Evolutionary conservation across 441 rosid genomes (phyloP).

Genomic region (Croton laevigatus): DNA sequence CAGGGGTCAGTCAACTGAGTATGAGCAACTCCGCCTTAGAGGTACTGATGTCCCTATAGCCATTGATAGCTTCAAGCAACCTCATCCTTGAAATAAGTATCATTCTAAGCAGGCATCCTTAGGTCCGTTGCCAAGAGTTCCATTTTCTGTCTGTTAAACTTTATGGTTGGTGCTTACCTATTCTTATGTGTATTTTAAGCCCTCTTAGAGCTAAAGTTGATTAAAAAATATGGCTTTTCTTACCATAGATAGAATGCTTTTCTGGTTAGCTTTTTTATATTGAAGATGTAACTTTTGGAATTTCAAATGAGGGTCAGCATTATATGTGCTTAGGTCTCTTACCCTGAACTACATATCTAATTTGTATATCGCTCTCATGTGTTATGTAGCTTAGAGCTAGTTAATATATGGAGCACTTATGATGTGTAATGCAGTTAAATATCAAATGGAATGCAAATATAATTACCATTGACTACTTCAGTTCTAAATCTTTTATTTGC

Average conservation of each 20-base stretch:
- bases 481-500: not conserved
- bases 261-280: not conserved
- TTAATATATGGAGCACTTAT: not conserved
- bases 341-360: not conserved
- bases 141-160: slow-evolving; percentile 8
- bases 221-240: not conserved
- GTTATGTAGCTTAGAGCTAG: not conserved
- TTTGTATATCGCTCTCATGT: not conserved
- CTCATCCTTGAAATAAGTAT: slow-evolving; percentile 22
- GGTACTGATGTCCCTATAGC: slow-evolving; percentile 41
- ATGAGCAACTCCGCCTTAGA: slow-evolving; percentile 54
- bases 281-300: slow-evolving; percentile 2
- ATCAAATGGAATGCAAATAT: slow-evolving; percentile 5
- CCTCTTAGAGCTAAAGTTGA: not conserved
- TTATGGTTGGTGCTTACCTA: not conserved
- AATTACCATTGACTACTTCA: not conserved
- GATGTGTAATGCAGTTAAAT: not conserved
- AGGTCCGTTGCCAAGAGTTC: not conserved
- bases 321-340: not conserved
- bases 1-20: slow-evolving; percentile 39
- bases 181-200: slow-evolving; percentile 1
- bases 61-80: slow-evolving; percentile 29
- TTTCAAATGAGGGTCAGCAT: not conserved
- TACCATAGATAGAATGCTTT: not conserved
- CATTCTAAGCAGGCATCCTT: not conserved